Conservation (phyloP, 2,329 filamentous ascomycete genomes). For the Didymella segeticola region DNA sequence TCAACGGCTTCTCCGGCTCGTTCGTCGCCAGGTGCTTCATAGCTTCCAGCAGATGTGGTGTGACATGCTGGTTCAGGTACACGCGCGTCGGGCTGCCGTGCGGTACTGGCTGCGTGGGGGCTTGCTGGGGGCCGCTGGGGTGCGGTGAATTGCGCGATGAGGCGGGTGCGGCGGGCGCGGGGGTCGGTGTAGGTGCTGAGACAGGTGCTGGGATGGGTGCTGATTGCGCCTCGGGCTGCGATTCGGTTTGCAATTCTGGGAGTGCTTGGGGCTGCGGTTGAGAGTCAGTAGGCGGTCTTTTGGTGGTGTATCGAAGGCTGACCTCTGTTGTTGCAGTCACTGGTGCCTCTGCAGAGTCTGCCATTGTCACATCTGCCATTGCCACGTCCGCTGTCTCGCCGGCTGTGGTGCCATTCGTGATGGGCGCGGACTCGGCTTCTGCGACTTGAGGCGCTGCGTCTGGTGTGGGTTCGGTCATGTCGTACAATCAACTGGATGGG, state of each 20-base stretch:
- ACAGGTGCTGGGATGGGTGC: conserved; percentile 13
- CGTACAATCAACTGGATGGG: not conserved
- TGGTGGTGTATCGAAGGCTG: not conserved
- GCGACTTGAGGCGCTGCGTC: conserved; percentile 23
- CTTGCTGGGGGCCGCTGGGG: conserved; percentile 33
- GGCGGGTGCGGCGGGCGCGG: conserved; percentile 23
- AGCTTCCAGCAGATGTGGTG: conserved; percentile 58
- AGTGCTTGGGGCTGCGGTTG: conserved; percentile 17
- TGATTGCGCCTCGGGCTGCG: conserved; percentile 4
- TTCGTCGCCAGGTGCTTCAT: conserved; percentile 60
- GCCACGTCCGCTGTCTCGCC: conserved; percentile 33
- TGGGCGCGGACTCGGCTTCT: conserved; percentile 25
- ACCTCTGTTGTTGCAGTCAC: not conserved
- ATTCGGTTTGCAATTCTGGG: conserved; percentile 1
- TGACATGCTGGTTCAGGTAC: conserved; percentile 58
- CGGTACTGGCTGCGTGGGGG: conserved; percentile 48
- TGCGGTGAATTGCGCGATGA: conserved; percentile 47
- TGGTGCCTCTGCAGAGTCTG: conserved; percentile 15
- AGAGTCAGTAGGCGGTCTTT: not conserved
- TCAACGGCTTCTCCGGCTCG: conserved; percentile 60
- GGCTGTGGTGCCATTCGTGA: conserved; percentile 29
- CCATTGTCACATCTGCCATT: conserved; percentile 34
- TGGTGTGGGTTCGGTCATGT: conserved; percentile 30
- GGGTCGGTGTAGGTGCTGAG: conserved; percentile 17
- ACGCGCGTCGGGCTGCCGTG: conserved; percentile 58